phyloP scores from a whole-genome alignment of 2,329 filamentous ascomycete species.

The Aplosporella prunicola region DNA sequence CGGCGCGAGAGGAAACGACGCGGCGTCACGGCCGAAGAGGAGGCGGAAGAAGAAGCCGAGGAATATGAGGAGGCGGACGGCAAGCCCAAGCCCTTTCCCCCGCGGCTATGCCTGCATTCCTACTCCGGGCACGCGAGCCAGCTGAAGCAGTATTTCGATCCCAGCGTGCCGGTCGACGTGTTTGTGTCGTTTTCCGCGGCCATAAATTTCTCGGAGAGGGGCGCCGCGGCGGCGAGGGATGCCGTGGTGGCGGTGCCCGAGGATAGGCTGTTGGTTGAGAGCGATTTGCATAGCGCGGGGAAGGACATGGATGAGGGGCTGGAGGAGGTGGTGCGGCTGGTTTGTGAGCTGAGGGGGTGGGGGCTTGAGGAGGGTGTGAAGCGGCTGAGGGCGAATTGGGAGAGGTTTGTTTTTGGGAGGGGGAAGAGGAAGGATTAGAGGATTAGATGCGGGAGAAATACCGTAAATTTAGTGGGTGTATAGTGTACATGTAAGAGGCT shows the following conservation, averaged over 20 bases:
- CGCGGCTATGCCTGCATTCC: constrained; percentile 85
- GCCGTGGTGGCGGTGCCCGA: constrained; percentile 65
- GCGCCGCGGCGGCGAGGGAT: constrained; percentile 48
- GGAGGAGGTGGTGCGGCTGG: constrained; percentile 62
- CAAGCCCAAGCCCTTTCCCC: constrained; percentile 59
- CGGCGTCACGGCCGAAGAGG: constrained; percentile 5
- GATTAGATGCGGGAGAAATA: too few relatives aligned
- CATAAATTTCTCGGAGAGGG: constrained; percentile 57
- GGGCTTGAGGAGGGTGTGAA: constrained; percentile 58
- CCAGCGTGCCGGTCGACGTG: constrained; percentile 61
- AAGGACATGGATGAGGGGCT: constrained; percentile 67
- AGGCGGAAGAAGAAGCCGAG: constrained; percentile 6
- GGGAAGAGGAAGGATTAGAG: not conserved
- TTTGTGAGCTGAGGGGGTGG: constrained; percentile 77
- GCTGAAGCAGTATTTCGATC: constrained; percentile 67
- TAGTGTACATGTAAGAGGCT: too few relatives aligned
- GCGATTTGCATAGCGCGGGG: constrained; percentile 78
- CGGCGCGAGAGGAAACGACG: constrained; percentile 42
- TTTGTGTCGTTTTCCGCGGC: constrained; percentile 83
- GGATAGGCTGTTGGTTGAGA: constrained; percentile 74
- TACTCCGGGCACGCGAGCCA: constrained; percentile 72
- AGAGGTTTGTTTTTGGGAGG: constrained; percentile 60
- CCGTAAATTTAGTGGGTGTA: too few relatives aligned
- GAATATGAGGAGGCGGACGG: constrained; percentile 5
- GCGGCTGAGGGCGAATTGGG: constrained; percentile 65